Conservation (phyloP, 1,139 yeast species). For the Yamadazyma trypodendri region DNA sequence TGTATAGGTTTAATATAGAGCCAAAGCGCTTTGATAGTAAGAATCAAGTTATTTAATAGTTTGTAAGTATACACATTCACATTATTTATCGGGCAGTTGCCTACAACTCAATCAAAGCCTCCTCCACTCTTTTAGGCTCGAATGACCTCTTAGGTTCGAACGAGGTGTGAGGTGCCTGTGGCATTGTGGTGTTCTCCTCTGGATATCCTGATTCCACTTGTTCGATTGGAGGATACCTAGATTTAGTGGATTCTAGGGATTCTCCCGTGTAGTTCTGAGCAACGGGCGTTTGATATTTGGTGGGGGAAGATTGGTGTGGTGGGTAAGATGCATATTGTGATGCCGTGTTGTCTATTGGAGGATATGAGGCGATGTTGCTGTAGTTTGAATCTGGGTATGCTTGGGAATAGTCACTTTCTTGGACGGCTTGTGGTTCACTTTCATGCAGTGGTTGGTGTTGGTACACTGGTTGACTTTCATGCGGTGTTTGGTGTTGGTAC, state of each 20-base stretch:
- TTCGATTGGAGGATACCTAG: conserved; percentile 17
- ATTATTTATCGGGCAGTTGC: too few relatives aligned
- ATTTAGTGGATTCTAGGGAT: conserved; percentile 14
- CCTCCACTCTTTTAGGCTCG: conserved; percentile 19
- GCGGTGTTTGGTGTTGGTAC: too few relatives aligned
- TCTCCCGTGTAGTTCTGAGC: conserved; percentile 10
- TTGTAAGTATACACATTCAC: too few relatives aligned
- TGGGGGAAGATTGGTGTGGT: not conserved
- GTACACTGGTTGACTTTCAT: too few relatives aligned
- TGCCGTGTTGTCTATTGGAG: conserved; percentile 9
- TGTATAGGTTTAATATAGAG: too few relatives aligned
- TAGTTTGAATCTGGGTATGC: conserved; percentile 6
- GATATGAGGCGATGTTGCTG: conserved; percentile 11
- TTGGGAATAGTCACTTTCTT: not conserved
- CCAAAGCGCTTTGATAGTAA: too few relatives aligned
- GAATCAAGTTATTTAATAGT: too few relatives aligned
- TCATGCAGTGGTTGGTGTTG: too few relatives aligned
- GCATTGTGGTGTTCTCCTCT: conserved; percentile 2
- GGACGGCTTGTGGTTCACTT: too few relatives aligned
- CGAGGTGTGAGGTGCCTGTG: conserved; percentile 7
- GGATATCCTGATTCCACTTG: conserved; percentile 9
- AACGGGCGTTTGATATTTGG: conserved; percentile 1
- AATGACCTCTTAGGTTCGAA: not conserved
- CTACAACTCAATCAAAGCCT: conserved; percentile 38
- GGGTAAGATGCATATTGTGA: conserved; percentile 3